Percentiles rank a stretch among this genome's conserved stretches.
Evolutionary conservation across 306 rosid genomes (phyloP).

Genomic region (Senna siamea): DNA sequence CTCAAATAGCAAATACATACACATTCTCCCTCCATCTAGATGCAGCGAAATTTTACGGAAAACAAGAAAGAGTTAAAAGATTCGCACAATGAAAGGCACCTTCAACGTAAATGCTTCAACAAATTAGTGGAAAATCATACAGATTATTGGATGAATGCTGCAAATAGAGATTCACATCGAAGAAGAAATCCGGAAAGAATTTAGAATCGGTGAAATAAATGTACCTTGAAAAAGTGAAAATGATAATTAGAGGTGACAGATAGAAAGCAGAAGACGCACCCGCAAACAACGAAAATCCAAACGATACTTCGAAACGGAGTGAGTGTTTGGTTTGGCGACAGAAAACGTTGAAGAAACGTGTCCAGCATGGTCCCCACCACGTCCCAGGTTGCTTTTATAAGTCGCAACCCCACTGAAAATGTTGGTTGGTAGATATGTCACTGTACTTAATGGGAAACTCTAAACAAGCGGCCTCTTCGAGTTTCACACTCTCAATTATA

Average conservation of each 20-base stretch:
- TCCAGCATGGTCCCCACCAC: not conserved
- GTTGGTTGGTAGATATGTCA: too few species aligned
- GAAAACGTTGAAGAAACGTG: not conserved
- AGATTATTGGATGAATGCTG: not conserved
- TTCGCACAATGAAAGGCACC: not conserved
- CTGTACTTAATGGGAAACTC: too few species aligned
- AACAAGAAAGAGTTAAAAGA: not conserved
- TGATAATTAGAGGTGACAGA: slow-evolving; percentile 9
- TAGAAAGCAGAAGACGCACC: slow-evolving; percentile 12
- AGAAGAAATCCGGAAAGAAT: not conserved
- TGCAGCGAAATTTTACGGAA: not conserved
- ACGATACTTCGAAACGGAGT: not conserved
- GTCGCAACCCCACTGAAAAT: not conserved
- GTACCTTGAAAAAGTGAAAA: slow-evolving; percentile 23
- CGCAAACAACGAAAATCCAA: not conserved
- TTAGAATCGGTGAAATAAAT: not conserved
- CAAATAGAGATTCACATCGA: not conserved
- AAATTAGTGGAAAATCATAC: not conserved
- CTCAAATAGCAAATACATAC: not conserved
- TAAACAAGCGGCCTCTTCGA: too few species aligned
- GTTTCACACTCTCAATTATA: too few species aligned
- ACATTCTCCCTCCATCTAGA: not conserved
- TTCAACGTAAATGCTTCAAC: slow-evolving; percentile 1
- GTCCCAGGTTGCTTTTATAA: not conserved
- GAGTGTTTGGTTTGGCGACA: not conserved